phyloP scores from a whole-genome alignment of 331 rosid species.

The Prunus yedoensis region DNA sequence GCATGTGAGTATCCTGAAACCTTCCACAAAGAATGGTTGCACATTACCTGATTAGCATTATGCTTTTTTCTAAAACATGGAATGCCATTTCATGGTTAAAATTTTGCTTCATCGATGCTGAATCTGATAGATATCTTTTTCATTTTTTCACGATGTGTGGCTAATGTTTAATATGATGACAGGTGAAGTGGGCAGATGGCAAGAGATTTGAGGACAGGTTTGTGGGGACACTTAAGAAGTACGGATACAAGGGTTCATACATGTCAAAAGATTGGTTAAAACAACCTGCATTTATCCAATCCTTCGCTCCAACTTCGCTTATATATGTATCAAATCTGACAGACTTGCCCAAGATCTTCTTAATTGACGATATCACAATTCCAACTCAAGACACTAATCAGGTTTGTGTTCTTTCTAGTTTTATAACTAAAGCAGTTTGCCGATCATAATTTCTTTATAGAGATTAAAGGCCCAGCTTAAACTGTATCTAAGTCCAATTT shows the following conservation, averaged over 20 bases:
- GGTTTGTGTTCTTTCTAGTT: conserved; percentile 36
- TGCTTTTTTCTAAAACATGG: neutral
- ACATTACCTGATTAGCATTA: neutral
- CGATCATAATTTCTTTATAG: neutral
- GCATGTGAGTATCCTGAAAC: conserved; percentile 54
- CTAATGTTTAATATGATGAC: conserved; percentile 33
- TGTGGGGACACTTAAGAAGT: conserved; percentile 79
- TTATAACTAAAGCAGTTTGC: neutral
- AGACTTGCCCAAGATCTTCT: conserved; percentile 71
- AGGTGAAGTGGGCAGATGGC: conserved; percentile 81
- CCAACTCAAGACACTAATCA: conserved; percentile 94
- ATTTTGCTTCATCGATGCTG: neutral
- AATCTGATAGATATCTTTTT: neutral
- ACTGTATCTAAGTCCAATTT: no score
- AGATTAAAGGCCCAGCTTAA: no score
- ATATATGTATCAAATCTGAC: conserved; percentile 67
- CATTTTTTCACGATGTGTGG: neutral
- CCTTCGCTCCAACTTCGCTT: conserved; percentile 96
- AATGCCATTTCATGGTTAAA: neutral
- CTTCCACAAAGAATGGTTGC: conserved; percentile 17
- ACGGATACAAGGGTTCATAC: conserved; percentile 90
- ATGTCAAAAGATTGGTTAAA: conserved; percentile 82
- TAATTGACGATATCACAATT: conserved; percentile 61
- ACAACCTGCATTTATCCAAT: conserved; percentile 87
- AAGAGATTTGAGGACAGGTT: conserved; percentile 82